These are phyloP conservation scores for Yarrowia osloensis DNA, from an alignment of 805 yeast species.

Conservation along the genomic window DNA sequence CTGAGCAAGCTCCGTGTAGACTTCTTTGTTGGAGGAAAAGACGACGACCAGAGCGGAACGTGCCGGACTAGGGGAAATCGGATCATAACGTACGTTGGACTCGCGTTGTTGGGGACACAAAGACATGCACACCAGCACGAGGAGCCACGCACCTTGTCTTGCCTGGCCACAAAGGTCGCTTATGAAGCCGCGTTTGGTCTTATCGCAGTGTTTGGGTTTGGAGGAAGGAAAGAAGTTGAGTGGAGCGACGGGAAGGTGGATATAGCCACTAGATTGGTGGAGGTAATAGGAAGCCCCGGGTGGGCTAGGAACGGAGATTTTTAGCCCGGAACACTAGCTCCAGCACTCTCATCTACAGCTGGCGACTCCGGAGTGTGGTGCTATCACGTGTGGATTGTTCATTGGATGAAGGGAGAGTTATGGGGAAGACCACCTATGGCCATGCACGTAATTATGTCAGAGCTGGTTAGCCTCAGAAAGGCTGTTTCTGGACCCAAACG, in stretches of 20 bases:
- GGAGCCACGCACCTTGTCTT: not conserved
- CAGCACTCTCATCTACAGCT: not conserved
- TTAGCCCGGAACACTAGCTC: no score
- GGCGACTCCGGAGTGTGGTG: no score
- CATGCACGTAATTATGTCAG: not conserved
- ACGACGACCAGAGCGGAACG: no score
- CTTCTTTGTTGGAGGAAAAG: not conserved
- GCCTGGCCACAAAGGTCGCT: not conserved
- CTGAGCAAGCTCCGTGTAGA: not conserved
- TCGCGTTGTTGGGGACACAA: no score
- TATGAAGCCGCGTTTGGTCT: slow-evolving; percentile 11
- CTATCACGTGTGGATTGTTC: no score
- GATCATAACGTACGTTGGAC: not conserved
- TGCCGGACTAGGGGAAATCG: not conserved
- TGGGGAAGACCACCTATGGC: not conserved
- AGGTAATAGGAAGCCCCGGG: no score
- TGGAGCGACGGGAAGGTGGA: not conserved
- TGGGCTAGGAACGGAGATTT: no score
- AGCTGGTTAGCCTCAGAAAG: not conserved
- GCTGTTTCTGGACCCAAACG: not conserved
- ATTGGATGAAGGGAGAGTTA: no score
- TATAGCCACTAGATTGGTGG: no score
- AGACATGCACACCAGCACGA: no score
- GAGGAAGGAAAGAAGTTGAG: not conserved
- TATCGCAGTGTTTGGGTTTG: not conserved